phyloP scores from a whole-genome alignment of 1,284 basidiomycete species.

The Schizophyllum amplum region DNA sequence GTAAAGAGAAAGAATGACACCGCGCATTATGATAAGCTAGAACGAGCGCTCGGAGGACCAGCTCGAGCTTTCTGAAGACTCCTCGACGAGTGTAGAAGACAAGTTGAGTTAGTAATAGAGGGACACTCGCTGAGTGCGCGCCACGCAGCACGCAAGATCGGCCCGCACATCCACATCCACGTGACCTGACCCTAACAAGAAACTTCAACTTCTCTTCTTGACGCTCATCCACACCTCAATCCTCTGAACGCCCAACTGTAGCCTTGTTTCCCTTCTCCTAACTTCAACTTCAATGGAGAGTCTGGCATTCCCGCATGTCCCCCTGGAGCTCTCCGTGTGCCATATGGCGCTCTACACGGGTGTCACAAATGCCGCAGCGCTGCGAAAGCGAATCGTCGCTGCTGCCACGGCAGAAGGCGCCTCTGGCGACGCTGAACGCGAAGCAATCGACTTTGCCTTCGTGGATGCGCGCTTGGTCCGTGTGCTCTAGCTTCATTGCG shows the following conservation, averaged over 20 bases:
- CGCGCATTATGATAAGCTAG: not conserved
- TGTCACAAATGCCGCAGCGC: constrained; percentile 53
- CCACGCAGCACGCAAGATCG: no score
- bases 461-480: constrained; percentile 65
- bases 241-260: no score
- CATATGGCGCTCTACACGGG: constrained; percentile 63
- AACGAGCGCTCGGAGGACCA: not conserved
- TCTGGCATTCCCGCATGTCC: constrained; percentile 46
- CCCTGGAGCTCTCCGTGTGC: constrained; percentile 31
- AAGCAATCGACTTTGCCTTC: constrained; percentile 81
- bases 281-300: constrained; percentile 40
- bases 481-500: not conserved
- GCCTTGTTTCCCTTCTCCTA: not conserved
- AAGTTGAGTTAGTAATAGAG: no score
- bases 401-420: constrained; percentile 53
- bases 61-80: no score
- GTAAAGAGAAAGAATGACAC: not conserved
- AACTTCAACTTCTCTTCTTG: no score
- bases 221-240: not conserved
- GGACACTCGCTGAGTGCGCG: no score
- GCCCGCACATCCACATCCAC: no score
- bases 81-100: no score
- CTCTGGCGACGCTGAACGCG: constrained; percentile 62
- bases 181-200: no score
- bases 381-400: constrained; percentile 61